phyloP scores from a whole-genome alignment of 2,329 filamentous ascomycete species.

The Xylogone sp. region DNA sequence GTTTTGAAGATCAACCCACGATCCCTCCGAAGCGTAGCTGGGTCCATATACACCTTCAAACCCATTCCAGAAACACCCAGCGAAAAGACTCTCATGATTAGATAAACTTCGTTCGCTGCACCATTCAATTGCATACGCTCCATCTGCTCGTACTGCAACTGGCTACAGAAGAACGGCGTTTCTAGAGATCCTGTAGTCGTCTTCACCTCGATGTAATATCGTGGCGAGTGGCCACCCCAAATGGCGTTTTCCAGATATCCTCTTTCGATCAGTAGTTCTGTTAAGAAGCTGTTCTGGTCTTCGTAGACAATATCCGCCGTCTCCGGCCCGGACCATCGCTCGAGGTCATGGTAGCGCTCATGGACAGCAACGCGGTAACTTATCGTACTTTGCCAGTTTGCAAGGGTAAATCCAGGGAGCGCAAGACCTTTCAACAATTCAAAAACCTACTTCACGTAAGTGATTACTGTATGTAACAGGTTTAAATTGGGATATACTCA shows the following conservation, averaged over 20 bases:
- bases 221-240: slow-evolving; percentile 27
- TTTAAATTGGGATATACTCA: slow-evolving; percentile 11
- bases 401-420: slow-evolving; percentile 33
- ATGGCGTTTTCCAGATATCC: slow-evolving; percentile 28
- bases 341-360: slow-evolving; percentile 34
- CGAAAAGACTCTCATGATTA: no score
- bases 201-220: slow-evolving; percentile 50
- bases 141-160: no score
- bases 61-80: no score
- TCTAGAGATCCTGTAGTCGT: slow-evolving; percentile 39
- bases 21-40: no score
- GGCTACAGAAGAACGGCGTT: no score
- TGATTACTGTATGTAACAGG: no score
- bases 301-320: slow-evolving; percentile 44
- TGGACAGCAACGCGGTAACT: slow-evolving; percentile 35
- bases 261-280: slow-evolving; percentile 29
- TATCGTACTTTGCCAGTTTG: slow-evolving; percentile 47
- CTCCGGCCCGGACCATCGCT: slow-evolving; percentile 40
- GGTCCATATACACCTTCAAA: no score
- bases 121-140: no score
- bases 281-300: slow-evolving; percentile 32
- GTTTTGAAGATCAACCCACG: no score
- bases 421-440: slow-evolving; percentile 35
- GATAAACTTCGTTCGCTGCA: no score
- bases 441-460: slow-evolving; percentile 43